Evolutionary conservation across 2,329 filamentous ascomycete genomes (phyloP).

Genomic region (Trematosphaeria pertusa): DNA sequence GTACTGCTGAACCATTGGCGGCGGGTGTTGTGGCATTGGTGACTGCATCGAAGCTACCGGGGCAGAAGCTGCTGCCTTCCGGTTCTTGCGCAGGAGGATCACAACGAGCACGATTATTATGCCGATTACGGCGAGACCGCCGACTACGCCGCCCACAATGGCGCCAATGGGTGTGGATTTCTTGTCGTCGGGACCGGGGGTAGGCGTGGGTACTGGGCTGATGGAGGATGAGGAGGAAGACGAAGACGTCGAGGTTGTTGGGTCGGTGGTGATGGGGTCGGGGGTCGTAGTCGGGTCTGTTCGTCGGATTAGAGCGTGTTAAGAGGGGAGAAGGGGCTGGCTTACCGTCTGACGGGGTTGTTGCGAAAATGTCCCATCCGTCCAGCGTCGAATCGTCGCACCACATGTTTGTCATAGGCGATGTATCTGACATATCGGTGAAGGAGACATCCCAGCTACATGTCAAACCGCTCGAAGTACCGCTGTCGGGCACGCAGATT

Average conservation of each 20-base stretch:
- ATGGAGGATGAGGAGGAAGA: background rate
- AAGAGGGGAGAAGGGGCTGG: too few species aligned
- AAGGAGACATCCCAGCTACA: constrained; percentile 17
- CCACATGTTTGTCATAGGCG: constrained; percentile 21
- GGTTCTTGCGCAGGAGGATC: constrained; percentile 20
- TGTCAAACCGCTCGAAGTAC: constrained; percentile 9
- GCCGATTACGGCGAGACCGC: constrained; percentile 22
- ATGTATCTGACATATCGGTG: constrained; percentile 15
- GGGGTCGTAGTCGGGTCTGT: background rate
- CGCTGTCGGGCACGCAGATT: background rate
- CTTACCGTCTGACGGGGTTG: constrained; percentile 12
- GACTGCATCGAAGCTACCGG: background rate
- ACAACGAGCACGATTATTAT: constrained; percentile 18
- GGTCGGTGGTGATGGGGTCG: too few species aligned
- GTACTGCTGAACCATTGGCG: constrained; percentile 13
- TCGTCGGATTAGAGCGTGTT: too few species aligned
- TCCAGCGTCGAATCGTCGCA: constrained; percentile 15
- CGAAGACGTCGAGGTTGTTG: background rate
- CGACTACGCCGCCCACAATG: constrained; percentile 28
- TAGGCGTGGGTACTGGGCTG: background rate
- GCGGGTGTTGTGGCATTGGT: background rate
- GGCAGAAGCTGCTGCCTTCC: constrained; percentile 1
- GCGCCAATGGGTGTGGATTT: constrained; percentile 17
- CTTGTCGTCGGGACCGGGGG: background rate
- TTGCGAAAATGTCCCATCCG: constrained; percentile 15